Evolutionary conservation across 2,329 filamentous ascomycete species (phyloP), one percentile per base, ranked within the genome.

Genomic region (Paecilomyces fulvus): DNA sequence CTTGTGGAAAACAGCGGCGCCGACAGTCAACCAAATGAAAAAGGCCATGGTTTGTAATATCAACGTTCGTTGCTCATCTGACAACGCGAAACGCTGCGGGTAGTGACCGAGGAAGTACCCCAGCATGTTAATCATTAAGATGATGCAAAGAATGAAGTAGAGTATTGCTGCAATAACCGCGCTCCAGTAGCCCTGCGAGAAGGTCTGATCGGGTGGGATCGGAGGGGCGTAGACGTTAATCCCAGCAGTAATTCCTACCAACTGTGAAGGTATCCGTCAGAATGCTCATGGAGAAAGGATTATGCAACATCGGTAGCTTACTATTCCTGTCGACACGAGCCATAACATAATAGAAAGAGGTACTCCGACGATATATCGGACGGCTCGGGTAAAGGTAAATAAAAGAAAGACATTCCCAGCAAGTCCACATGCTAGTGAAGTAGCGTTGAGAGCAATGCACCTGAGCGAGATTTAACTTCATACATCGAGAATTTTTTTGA

Each of bases 31-130:
- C 77, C 94, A 96, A 51, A 89, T 74, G 53, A 95, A 85, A 67
- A 95, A 89, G 55, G 88, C 77, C 72, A 95, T 95, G 1, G 90
- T 95, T 72, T 96, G 92, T 28, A 96, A 74, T 78, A 96, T 96
- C 21, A 96, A 76, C 0, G 90, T 96, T 9, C 92, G 83, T 70
- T 96, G 92, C 59, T 87, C 87, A 54, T 86, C 83, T 0, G 88
- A 92, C 23, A 96, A 78, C 3, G 80, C 77, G 63, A 96, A 96
- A 65, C 90, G 86, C 63, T 89, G 87, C 6, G 81, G 80, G 64
- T 95, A 96, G 62, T 89, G 87, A 0, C 85, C 85, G 0, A 86
- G 74, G 56, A 83, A 82, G 51, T 91, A 92, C 8, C 90, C 90
- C 56, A 86, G 80, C 74, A 92, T 90, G 21, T 92, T 96, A 55